These are phyloP conservation scores for Lasiodiplodia citricola DNA, from an alignment of 2,329 filamentous ascomycete genomes.

Conservation along the genomic window DNA sequence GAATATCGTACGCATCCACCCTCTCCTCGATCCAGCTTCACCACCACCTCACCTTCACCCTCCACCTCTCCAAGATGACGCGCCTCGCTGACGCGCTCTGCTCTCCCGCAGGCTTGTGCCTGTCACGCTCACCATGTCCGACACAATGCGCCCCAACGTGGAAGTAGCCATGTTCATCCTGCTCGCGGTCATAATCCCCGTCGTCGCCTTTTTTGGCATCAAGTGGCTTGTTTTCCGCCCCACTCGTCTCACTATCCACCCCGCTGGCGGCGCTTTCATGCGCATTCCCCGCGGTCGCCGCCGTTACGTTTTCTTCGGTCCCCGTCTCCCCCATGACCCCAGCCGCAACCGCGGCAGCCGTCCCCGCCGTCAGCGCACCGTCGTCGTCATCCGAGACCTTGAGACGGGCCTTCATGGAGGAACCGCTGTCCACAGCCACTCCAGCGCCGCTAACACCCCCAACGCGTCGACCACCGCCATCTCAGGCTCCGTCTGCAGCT, in stretches of 20 bases:
- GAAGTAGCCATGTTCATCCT: not conserved
- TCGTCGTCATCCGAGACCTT: no score
- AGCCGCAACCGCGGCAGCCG: not conserved
- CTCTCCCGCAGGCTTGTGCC: slow-evolving; percentile 11
- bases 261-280: not conserved
- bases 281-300: not conserved
- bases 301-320: not conserved
- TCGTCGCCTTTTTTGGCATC: not conserved
- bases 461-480: no score
- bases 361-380: not conserved
- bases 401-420: no score
- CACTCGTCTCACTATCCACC: not conserved
- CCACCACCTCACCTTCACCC: no score
- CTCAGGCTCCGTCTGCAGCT: no score
- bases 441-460: no score
- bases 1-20: no score
- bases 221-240: not conserved
- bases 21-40: no score
- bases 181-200: not conserved
- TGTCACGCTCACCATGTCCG: slow-evolving; percentile 25
- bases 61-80: no score
- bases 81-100: no score
- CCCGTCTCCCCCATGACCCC: not conserved
- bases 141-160: not conserved
- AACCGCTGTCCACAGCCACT: no score